Percentiles rank a stretch among this genome's conserved stretches.
phyloP scores from a whole-genome alignment of 345 rosid species.

The Streptanthus diversifolius region DNA sequence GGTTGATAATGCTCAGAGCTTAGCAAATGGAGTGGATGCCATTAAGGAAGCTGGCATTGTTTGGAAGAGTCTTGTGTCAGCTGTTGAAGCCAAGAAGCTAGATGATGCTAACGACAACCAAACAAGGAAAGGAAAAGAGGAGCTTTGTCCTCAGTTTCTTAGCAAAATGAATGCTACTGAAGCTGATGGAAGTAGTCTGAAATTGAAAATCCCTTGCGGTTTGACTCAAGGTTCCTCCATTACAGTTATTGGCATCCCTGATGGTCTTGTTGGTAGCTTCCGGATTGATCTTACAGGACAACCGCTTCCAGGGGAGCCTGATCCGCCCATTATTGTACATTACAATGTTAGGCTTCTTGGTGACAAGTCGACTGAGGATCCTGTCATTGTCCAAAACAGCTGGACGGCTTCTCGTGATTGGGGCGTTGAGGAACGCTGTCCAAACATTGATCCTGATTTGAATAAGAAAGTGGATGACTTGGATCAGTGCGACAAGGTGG shows the following conservation, averaged over 20 bases:
- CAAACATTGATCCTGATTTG: slow-evolving; percentile 67
- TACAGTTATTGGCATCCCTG: slow-evolving; percentile 81
- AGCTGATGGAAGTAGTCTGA: slow-evolving; percentile 42
- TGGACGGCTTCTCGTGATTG: slow-evolving; percentile 94
- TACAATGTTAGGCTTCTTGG: slow-evolving; percentile 96
- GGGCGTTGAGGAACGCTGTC: slow-evolving; percentile 98
- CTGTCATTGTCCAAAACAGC: slow-evolving; percentile 95
- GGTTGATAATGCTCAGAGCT: slow-evolving; percentile 58
- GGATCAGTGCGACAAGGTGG: slow-evolving; percentile 82
- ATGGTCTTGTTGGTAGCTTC: slow-evolving; percentile 86
- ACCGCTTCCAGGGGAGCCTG: slow-evolving; percentile 97
- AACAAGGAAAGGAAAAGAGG: slow-evolving; percentile 46
- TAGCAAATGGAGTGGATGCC: slow-evolving; percentile 78
- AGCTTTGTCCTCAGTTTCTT: slow-evolving; percentile 86
- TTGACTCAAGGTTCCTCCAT: slow-evolving; percentile 92
- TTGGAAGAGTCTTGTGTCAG: slow-evolving; percentile 71
- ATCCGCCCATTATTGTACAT: slow-evolving; percentile 90
- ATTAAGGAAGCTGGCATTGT: slow-evolving; percentile 88
- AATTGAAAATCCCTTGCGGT: slow-evolving; percentile 81
- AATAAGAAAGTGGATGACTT: slow-evolving; percentile 83
- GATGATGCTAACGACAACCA: slow-evolving; percentile 48
- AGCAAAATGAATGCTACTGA: slow-evolving; percentile 75
- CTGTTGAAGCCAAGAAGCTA: slow-evolving; percentile 63
- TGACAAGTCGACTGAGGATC: slow-evolving; percentile 90
- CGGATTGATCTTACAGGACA: slow-evolving; percentile 88